phyloP scores from a whole-genome alignment of 2,329 filamentous ascomycete genomes.

The Lecanosticta acicola region DNA sequence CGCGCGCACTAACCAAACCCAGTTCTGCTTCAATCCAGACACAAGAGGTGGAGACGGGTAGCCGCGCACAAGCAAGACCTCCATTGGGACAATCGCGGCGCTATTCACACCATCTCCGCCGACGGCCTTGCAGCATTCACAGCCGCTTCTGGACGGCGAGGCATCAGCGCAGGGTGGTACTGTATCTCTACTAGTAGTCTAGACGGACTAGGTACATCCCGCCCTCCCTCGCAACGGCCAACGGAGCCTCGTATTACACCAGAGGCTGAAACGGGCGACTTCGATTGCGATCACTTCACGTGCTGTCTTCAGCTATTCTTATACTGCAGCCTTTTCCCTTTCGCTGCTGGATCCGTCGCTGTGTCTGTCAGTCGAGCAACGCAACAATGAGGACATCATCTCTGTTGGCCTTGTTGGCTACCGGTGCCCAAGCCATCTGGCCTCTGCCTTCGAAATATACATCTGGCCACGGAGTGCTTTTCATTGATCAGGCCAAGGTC shows the following conservation, averaged over 20 bases:
- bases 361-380: too few species aligned
- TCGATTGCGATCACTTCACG: neutral
- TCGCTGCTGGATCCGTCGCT: too few species aligned
- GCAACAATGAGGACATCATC: neutral
- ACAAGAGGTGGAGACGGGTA: too few species aligned
- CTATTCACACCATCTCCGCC: too few species aligned
- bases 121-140: too few species aligned
- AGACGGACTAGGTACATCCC: neutral
- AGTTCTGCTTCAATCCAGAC: too few species aligned
- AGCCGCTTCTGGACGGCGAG: too few species aligned
- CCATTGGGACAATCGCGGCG: too few species aligned
- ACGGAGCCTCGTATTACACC: neutral
- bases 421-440: constrained; percentile 38
- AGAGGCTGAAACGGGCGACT: neutral
- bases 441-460: constrained; percentile 38
- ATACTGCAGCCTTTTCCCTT: neutral
- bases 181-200: too few species aligned
- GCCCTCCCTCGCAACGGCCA: neutral
- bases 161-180: too few species aligned
- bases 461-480: constrained; percentile 38
- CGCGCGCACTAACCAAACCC: too few species aligned
- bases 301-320: neutral
- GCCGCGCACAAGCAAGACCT: too few species aligned
- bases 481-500: constrained; percentile 35
- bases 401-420: neutral